phyloP scores from a whole-genome alignment of 2,329 filamentous ascomycete genomes.

The Xylaria sp. region DNA sequence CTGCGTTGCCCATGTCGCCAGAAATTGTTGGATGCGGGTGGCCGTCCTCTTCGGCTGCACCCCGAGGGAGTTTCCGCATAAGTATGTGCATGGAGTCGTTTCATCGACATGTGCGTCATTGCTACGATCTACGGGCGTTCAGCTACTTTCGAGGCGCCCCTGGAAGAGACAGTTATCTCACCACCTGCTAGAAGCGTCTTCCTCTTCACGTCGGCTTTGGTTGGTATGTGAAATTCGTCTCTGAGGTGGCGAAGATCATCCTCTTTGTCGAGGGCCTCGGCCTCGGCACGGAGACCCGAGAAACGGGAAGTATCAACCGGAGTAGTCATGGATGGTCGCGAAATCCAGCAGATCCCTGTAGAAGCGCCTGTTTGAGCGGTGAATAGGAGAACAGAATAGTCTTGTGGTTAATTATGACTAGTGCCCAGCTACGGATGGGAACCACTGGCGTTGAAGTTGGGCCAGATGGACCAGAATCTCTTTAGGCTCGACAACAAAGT shows the following conservation, averaged over 20 bases:
- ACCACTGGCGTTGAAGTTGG: conserved; percentile 25
- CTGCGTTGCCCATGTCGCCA: conserved; percentile 79
- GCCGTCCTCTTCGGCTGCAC: conserved; percentile 75
- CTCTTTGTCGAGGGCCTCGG: conserved; percentile 45
- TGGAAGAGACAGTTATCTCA: conserved; percentile 41
- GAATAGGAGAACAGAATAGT: conserved; percentile 18
- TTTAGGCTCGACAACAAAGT: conserved; percentile 31
- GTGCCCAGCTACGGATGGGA: conserved; percentile 12
- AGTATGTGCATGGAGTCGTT: conserved; percentile 65
- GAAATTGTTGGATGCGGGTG: conserved; percentile 73
- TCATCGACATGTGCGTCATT: conserved; percentile 43
- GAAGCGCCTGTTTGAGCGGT: conserved; percentile 12
- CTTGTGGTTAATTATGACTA: conserved; percentile 22
- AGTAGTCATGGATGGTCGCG: conserved; percentile 40
- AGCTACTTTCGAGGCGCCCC: conserved; percentile 35
- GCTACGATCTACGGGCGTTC: conserved; percentile 45
- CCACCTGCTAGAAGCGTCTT: conserved; percentile 44
- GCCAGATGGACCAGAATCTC: conserved; percentile 21
- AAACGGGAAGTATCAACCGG: conserved; percentile 39
- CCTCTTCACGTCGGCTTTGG: conserved; percentile 47
- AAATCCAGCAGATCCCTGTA: background rate
- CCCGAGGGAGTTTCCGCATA: conserved; percentile 83
- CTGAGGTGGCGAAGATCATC: conserved; percentile 46
- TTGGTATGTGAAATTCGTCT: conserved; percentile 48
- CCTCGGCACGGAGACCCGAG: conserved; percentile 45